Conservation (phyloP, 75 land plant genomes). For the Sequoia sempervirens region DNA sequence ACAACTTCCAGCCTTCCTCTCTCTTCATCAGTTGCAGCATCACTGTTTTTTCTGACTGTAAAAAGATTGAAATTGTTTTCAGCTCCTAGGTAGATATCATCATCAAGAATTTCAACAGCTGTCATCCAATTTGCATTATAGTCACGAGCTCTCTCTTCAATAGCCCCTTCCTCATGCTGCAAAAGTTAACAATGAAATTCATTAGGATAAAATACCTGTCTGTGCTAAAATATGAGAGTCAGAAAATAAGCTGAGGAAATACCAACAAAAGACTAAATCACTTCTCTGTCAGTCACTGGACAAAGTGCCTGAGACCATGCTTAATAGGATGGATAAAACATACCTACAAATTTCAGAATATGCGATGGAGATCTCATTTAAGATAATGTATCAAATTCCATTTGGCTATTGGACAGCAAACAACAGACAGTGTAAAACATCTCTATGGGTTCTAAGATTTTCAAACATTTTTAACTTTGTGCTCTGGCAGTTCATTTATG, state of each 20-base stretch:
- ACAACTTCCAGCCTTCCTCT: constrained; percentile 92
- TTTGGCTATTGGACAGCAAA: background rate
- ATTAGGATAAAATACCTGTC: background rate
- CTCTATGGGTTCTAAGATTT: background rate
- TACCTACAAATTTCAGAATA: background rate
- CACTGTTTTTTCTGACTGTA: constrained; percentile 94
- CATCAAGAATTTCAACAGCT: constrained; percentile 97
- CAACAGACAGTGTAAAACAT: background rate
- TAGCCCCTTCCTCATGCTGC: constrained; percentile 99
- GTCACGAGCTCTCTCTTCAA: constrained; percentile 95
- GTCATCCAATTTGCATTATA: constrained; percentile 99
- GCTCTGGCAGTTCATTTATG: background rate
- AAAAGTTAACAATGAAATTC: constrained; percentile 1
- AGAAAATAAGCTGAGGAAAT: background rate
- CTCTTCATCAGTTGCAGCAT: constrained; percentile 99
- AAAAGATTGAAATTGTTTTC: constrained; percentile 95
- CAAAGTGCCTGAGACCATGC: background rate
- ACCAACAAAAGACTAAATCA: background rate
- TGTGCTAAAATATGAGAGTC: background rate
- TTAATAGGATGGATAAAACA: background rate
- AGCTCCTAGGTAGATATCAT: constrained; percentile 94
- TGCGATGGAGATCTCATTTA: background rate
- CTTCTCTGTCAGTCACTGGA: background rate
- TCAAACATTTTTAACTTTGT: background rate
- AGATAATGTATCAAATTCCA: background rate